These are phyloP conservation scores for Arthromyces matolae DNA, from an alignment of 768 basidiomycete species.

Conservation along the genomic window DNA sequence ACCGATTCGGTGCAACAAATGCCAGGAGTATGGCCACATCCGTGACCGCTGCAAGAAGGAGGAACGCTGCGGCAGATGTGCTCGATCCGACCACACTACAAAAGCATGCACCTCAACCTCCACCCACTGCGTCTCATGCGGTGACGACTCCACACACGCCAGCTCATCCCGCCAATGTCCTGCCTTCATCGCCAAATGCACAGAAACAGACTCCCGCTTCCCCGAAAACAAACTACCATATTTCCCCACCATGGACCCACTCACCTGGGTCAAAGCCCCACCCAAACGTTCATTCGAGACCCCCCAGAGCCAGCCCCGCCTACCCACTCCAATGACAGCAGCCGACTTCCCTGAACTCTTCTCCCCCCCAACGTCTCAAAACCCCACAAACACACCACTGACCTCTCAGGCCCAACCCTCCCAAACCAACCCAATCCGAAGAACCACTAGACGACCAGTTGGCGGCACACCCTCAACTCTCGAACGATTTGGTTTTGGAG, in stretches of 20 bases:
- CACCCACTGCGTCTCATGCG: not conserved
- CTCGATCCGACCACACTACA: not conserved
- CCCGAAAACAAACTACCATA: slow-evolving; percentile 12
- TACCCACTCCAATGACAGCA: too few species aligned
- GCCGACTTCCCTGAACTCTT: not conserved
- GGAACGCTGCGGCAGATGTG: too few species aligned
- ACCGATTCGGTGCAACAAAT: slow-evolving; percentile 5
- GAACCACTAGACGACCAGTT: slow-evolving; percentile 13
- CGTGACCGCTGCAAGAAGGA: too few species aligned
- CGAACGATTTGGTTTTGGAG: too few species aligned
- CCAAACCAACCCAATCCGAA: slow-evolving; percentile 21
- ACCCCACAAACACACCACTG: not conserved
- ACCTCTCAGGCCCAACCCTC: slow-evolving; percentile 18
- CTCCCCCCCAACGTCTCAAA: not conserved
- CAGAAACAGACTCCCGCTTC: not conserved
- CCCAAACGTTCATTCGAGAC: too few species aligned
- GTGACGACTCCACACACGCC: slow-evolving; percentile 5
- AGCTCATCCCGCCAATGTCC: slow-evolving; percentile 1
- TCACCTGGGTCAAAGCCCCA: not conserved
- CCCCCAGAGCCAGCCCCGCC: too few species aligned
- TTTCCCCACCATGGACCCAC: slow-evolving; percentile 3
- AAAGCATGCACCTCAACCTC: not conserved
- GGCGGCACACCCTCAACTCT: too few species aligned
- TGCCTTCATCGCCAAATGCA: not conserved
- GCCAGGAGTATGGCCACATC: not conserved